A percentile compares a stretch with the other conserved stretches of the same genome.
These are phyloP conservation scores for Penicillium sp. DNA, from an alignment of 2,329 filamentous ascomycete species.

Conservation along the genomic window DNA sequence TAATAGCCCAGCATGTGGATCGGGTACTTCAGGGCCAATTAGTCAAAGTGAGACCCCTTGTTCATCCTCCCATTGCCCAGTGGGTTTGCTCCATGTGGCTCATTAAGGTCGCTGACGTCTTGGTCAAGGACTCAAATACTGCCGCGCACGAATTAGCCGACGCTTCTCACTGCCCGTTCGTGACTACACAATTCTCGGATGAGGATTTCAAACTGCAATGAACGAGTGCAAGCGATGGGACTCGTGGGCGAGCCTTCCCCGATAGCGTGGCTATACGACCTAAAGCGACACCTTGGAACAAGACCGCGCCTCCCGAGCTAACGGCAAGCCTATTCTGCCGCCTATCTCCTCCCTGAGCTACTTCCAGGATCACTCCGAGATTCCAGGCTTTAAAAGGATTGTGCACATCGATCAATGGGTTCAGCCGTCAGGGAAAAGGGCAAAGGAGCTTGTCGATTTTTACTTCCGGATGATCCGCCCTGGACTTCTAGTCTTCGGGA, in stretches of 20 bases:
- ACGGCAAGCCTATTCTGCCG: slow-evolving; percentile 21
- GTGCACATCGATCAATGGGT: slow-evolving; percentile 38
- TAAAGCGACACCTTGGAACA: slow-evolving; percentile 41
- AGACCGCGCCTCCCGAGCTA: slow-evolving; percentile 19
- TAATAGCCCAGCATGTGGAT: slow-evolving; percentile 38
- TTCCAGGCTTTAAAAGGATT: slow-evolving; percentile 37
- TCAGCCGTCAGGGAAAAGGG: slow-evolving; percentile 38
- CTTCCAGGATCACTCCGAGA: slow-evolving; percentile 44
- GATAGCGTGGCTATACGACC: slow-evolving; percentile 46
- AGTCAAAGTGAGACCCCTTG: slow-evolving; percentile 29
- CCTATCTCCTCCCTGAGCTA: slow-evolving; percentile 38
- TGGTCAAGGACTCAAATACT: not conserved
- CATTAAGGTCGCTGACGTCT: no score
- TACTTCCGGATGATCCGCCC: not conserved
- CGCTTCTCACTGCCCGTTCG: slow-evolving; percentile 33
- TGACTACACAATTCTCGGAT: slow-evolving; percentile 42
- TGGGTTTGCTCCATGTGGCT: no score
- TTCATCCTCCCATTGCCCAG: no score
- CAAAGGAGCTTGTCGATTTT: slow-evolving; percentile 12
- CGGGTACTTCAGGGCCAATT: slow-evolving; percentile 28
- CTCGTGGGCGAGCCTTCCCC: slow-evolving; percentile 50
- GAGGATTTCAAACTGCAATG: slow-evolving; percentile 48
- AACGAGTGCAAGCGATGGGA: slow-evolving; percentile 40
- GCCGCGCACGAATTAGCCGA: slow-evolving; percentile 8
- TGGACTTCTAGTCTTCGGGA: slow-evolving; percentile 5